phyloP scores from a whole-genome alignment of 805 yeast species.

The Jamesozyma rosinii region DNA sequence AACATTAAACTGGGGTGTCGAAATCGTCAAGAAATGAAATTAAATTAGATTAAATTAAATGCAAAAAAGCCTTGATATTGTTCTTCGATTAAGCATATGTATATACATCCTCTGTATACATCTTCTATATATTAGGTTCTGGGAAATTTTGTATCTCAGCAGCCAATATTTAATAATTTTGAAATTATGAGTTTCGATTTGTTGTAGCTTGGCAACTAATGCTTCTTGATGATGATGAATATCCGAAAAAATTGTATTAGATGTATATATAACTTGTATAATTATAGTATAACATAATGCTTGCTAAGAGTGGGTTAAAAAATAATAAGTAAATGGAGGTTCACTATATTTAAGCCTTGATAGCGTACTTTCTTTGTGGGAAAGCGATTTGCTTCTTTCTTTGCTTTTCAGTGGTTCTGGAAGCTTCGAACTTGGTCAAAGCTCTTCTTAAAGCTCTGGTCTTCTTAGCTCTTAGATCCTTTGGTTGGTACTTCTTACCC shows the following conservation, averaged over 20 bases:
- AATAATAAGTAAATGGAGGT: not conserved
- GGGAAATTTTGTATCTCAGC: too few species aligned
- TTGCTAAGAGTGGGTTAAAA: not conserved
- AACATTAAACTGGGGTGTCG: slow-evolving; percentile 76
- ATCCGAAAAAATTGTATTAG: not conserved
- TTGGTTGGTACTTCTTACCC: slow-evolving; percentile 92
- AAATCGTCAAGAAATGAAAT: slow-evolving; percentile 58
- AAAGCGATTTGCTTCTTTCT: slow-evolving; percentile 86
- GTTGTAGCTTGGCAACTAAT: too few species aligned
- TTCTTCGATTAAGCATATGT: not conserved
- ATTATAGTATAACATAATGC: not conserved
- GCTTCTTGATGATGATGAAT: slow-evolving; percentile 1
- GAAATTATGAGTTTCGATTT: too few species aligned
- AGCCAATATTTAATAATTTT: too few species aligned
- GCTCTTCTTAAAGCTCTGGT: slow-evolving; percentile 99
- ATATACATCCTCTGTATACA: not conserved
- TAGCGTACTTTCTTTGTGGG: slow-evolving; percentile 98
- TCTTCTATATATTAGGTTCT: too few species aligned
- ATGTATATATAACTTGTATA: not conserved
- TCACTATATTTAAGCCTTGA: slow-evolving; percentile 69
- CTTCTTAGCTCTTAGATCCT: slow-evolving; percentile 98
- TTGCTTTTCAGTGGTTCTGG: slow-evolving; percentile 76
- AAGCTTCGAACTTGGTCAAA: slow-evolving; percentile 79
- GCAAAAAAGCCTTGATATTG: not conserved
- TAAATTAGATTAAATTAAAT: too few species aligned